Evolutionary conservation across 106 monocot genomes (phyloP), one percentile per base, ranked within the genome.

Genomic region (Vanilla planifolia): DNA sequence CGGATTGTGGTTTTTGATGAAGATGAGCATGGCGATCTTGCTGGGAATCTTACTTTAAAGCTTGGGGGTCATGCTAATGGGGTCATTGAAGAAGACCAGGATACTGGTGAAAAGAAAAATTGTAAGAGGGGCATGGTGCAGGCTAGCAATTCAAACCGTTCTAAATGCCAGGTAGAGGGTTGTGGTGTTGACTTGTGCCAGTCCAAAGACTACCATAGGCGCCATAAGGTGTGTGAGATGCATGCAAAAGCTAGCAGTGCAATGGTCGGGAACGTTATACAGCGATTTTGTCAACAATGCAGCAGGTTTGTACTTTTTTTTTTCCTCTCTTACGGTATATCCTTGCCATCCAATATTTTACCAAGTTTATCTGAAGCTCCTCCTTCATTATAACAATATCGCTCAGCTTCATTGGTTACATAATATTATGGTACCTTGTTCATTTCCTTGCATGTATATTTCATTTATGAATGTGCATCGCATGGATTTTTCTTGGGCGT

Each of bases 201-300:
- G 28, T 60, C 59, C 23, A 85, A 77, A 43, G 85, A 85, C 33
- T 85, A 85, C 51, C 85, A 85, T 64, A 73, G 76, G 34, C 76
- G 85, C 25, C 85, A 85, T 69, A 85, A 85, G 52, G 85, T 85
- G 24, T 85, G 85, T 55, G 79, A 76, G 51, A 73, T 70, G 67
- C 85, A 85, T 71, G 76, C 79, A 48, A 85, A 85, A 57, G 79
- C 85, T 6, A 64, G 70, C 37, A 67, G 42, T 43, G 76, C 85
- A 14, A 19, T 73, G 35, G 79, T 85, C 71, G 70, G 76, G 41
- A 70, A 76, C 55, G 69, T 40, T n/a, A 37, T 73, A 43, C 85
- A 85, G 59, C 64, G 80, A 11, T 85, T 85, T 44, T 85, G 85
- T 64, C 85, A 85, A 53, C 85, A 85, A 64, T 85, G 85, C 57